These are phyloP conservation scores for Fusarium ambrosium DNA, from an alignment of 2,329 filamentous ascomycete species.

Conservation along the genomic window DNA sequence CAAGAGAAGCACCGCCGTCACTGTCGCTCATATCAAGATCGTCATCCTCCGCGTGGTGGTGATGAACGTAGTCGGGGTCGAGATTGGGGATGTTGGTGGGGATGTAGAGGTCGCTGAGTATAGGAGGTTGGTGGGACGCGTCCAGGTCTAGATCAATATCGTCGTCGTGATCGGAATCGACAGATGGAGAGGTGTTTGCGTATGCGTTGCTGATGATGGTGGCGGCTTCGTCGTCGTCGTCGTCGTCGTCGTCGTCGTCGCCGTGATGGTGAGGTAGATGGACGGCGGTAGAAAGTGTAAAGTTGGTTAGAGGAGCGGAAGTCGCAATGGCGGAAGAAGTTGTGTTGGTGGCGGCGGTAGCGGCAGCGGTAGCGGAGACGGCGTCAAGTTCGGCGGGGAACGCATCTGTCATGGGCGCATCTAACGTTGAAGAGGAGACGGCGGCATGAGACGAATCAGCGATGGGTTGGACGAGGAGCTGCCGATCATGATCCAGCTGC, in stretches of 20 bases:
- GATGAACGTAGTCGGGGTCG: constrained; percentile 20
- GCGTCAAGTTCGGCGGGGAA: constrained; percentile 27
- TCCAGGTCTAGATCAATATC: constrained; percentile 22
- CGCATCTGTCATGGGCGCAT: constrained; percentile 40
- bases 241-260: constrained; percentile 11
- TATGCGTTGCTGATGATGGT: constrained; percentile 6
- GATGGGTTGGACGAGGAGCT: constrained; percentile 11
- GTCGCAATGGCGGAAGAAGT: constrained; percentile 23
- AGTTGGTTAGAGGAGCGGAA: constrained; percentile 2
- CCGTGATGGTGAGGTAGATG: constrained; percentile 12
- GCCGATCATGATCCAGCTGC: constrained; percentile 12
- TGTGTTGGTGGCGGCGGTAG: constrained; percentile 20
- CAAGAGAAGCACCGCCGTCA: constrained; percentile 50
- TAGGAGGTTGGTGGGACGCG: constrained; percentile 12
- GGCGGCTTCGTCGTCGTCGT: constrained; percentile 1
- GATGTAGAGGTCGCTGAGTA: constrained; percentile 16
- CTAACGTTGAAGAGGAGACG: constrained; percentile 18
- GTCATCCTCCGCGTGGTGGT: constrained; percentile 41
- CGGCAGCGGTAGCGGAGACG: constrained; percentile 16
- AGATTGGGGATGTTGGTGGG: constrained; percentile 20
- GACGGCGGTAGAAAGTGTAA: constrained; percentile 7
- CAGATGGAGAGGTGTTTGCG: constrained; percentile 17
- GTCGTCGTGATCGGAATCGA: constrained; percentile 14
- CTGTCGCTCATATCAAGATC: constrained; percentile 54
- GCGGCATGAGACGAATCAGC: constrained; percentile 19